Conservation (phyloP, 73 alveolate genomes). For the Symbiodinium pilosum region DNA sequence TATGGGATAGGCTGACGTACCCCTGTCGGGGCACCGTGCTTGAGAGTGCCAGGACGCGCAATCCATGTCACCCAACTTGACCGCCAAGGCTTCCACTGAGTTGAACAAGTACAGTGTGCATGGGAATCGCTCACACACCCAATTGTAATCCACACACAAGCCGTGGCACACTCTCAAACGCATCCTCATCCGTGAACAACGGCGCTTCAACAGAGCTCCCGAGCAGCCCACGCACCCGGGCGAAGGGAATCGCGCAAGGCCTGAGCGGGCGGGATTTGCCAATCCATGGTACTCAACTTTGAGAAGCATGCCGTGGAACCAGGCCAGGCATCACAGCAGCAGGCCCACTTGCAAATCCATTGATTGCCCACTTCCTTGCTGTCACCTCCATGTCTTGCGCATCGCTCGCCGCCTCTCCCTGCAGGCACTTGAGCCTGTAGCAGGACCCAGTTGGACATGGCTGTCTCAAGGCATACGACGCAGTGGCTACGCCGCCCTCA, state of each 20-base stretch:
- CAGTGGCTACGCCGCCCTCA: no score
- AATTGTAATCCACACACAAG: neutral
- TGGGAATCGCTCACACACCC: neutral
- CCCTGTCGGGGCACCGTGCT: conserved; percentile 31
- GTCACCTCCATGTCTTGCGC: no score
- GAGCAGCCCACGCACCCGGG: no score
- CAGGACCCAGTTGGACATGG: neutral
- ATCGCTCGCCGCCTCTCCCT: neutral
- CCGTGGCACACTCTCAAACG: neutral
- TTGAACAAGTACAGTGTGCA: conserved; percentile 5
- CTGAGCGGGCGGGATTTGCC: no score
- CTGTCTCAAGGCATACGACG: neutral
- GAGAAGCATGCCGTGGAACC: neutral
- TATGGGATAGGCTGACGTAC: neutral
- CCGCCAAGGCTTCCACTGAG: neutral
- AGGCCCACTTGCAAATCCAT: no score
- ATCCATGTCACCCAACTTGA: neutral
- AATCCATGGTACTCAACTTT: neutral
- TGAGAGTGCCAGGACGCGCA: neutral
- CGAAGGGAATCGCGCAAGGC: no score
- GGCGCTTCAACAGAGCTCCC: neutral
- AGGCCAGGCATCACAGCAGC: no score
- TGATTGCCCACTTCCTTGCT: no score
- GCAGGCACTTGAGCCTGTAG: neutral
- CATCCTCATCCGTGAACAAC: conserved; percentile 21